Evolutionary conservation across 2,329 filamentous ascomycete species (phyloP).

Genomic region (Paecilomyces dactylethromorphus): DNA sequence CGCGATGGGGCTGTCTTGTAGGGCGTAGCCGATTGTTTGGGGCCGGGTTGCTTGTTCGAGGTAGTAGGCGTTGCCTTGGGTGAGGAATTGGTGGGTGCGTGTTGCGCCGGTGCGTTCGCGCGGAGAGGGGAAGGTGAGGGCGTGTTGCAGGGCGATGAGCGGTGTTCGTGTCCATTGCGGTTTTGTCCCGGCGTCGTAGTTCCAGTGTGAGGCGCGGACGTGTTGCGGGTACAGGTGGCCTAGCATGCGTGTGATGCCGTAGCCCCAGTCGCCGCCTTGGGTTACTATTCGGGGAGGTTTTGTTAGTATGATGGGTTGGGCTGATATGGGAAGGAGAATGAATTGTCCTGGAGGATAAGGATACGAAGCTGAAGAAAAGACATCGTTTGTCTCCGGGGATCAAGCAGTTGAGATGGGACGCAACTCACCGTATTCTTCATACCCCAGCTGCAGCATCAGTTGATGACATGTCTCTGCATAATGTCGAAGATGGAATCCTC

Average conservation of each 20-base stretch:
- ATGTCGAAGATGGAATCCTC: constrained; percentile 36
- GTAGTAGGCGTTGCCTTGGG: constrained; percentile 45
- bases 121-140: constrained; percentile 23
- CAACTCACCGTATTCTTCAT: constrained; percentile 48
- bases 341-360: too few species aligned
- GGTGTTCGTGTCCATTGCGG: constrained; percentile 43
- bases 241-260: constrained; percentile 57
- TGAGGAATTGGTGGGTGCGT: constrained; percentile 17
- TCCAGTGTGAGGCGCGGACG: constrained; percentile 57
- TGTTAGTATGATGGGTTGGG: too few species aligned
- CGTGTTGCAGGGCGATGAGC: constrained; percentile 22
- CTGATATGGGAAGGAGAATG: too few species aligned
- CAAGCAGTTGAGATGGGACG: constrained; percentile 17
- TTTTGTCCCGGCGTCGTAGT: constrained; percentile 46
- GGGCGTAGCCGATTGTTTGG: constrained; percentile 63
- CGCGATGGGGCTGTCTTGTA: constrained; percentile 64
- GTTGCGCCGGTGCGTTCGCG: constrained; percentile 13
- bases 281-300: constrained; percentile 16
- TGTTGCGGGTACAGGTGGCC: constrained; percentile 52
- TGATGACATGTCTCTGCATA: constrained; percentile 61
- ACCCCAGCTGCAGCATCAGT: constrained; percentile 63
- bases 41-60: constrained; percentile 60
- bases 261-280: constrained; percentile 67
- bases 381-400: too few species aligned
- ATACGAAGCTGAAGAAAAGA: too few species aligned